These are phyloP conservation scores for Tolypocladium tropicale DNA, from an alignment of 2,329 filamentous ascomycete genomes.

Conservation along the genomic window DNA sequence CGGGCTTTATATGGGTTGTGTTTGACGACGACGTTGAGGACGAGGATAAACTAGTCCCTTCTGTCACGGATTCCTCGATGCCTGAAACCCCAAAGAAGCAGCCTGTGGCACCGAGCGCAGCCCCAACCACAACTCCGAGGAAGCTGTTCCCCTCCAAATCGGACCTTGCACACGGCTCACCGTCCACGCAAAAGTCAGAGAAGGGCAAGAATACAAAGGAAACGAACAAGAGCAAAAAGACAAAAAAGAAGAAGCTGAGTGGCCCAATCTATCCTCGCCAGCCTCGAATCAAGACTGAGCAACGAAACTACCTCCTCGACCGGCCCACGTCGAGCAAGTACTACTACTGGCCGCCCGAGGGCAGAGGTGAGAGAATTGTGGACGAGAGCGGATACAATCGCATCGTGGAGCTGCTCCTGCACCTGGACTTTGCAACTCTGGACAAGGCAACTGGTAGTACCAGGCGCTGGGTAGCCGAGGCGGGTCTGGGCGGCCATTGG, in stretches of 20 bases:
- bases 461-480: slow-evolving; percentile 59
- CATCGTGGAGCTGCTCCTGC: slow-evolving; percentile 57
- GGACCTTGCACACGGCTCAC: background rate
- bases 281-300: slow-evolving; percentile 53
- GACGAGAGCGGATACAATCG: slow-evolving; percentile 56
- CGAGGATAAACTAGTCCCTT: slow-evolving; percentile 5
- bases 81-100: slow-evolving; percentile 24
- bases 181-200: slow-evolving; percentile 1
- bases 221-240: slow-evolving; percentile 23
- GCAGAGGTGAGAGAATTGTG: slow-evolving; percentile 54
- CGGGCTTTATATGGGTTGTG: slow-evolving; percentile 91
- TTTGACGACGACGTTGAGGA: slow-evolving; percentile 47
- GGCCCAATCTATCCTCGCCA: slow-evolving; percentile 54
- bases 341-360: slow-evolving; percentile 54
- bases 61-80: slow-evolving; percentile 6
- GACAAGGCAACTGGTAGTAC: slow-evolving; percentile 56
- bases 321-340: slow-evolving; percentile 45
- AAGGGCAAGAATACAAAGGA: slow-evolving; percentile 6
- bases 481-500: slow-evolving; percentile 44
- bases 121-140: slow-evolving; percentile 21
- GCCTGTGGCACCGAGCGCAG: slow-evolving; percentile 9
- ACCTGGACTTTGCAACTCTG: slow-evolving; percentile 61
- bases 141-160: slow-evolving; percentile 17
- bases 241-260: slow-evolving; percentile 34
- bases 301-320: slow-evolving; percentile 38